These are phyloP conservation scores for Metrosideros polymorpha DNA, from an alignment of 441 rosid genomes.

Conservation along the genomic window DNA sequence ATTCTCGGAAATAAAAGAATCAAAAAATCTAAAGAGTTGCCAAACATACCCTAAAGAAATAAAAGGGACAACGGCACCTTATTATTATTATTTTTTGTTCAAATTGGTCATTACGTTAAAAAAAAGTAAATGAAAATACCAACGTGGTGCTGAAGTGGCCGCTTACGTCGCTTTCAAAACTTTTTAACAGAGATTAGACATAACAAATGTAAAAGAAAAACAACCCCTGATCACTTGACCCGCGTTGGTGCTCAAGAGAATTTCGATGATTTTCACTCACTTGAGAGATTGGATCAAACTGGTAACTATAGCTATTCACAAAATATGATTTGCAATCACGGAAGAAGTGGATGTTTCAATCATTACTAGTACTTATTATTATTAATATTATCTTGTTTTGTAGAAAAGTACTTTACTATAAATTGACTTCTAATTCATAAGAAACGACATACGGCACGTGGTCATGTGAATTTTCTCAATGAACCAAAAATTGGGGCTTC, in stretches of 20 bases:
- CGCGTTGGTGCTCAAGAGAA: too few relatives aligned
- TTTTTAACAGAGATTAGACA: too few relatives aligned
- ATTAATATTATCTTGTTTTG: not conserved
- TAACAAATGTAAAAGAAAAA: too few relatives aligned
- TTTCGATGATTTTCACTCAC: not conserved
- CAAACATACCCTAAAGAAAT: not conserved
- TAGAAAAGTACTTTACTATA: not conserved
- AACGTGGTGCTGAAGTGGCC: not conserved
- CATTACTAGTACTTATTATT: not conserved
- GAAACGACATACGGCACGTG: not conserved
- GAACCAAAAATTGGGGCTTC: not conserved
- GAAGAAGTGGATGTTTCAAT: not conserved
- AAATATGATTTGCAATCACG: not conserved
- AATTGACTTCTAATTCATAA: not conserved
- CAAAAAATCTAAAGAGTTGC: too few relatives aligned
- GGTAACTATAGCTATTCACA: too few relatives aligned
- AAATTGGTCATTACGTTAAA: not conserved
- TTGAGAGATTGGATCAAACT: not conserved
- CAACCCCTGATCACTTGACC: too few relatives aligned
- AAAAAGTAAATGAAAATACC: not conserved
- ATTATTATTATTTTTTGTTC: not conserved
- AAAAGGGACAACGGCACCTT: not conserved
- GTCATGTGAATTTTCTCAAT: not conserved
- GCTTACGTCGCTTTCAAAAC: too few relatives aligned
- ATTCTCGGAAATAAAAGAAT: too few relatives aligned